Percentiles rank a stretch among this genome's conserved stretches.
Conservation (phyloP, 345 rosid genomes). For the Citrus trifoliata region DNA sequence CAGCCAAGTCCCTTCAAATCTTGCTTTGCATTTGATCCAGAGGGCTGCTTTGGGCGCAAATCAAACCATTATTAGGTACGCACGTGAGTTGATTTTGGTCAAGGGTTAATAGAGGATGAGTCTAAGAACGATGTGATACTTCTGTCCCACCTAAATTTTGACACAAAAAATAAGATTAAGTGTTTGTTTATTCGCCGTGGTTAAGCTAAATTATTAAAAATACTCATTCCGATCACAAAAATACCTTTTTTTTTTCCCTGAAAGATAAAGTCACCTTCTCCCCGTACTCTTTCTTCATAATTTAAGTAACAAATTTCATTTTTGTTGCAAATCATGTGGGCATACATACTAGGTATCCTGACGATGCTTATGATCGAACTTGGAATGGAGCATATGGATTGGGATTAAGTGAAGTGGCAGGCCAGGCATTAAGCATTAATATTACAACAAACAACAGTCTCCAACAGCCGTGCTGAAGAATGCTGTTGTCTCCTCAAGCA, state of each 20-base stretch:
- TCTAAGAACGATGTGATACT: no score
- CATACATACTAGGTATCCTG: conserved; percentile 8
- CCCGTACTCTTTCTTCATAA: no score
- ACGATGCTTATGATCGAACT: conserved; percentile 24
- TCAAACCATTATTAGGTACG: not conserved
- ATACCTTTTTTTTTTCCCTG: no score
- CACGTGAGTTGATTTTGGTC: no score
- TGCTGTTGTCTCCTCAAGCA: conserved; percentile 4
- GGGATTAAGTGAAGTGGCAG: not conserved
- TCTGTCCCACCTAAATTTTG: no score
- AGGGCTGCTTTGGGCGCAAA: conserved; percentile 13
- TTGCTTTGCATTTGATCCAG: conserved; percentile 3
- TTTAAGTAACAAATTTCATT: not conserved
- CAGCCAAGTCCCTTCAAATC: not conserved
- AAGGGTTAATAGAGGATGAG: no score
- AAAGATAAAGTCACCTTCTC: no score
- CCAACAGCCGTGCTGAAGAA: not conserved
- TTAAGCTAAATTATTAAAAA: no score
- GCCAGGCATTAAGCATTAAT: not conserved
- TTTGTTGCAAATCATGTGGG: not conserved
- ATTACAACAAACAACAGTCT: not conserved
- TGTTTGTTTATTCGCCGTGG: no score
- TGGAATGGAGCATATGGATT: conserved; percentile 14
- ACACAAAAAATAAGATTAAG: no score
- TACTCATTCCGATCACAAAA: no score